Evolutionary conservation across 805 yeast species (phyloP), one percentile per base, ranked within the genome.

Genomic region (Ogataea nitratoaversa): DNA sequence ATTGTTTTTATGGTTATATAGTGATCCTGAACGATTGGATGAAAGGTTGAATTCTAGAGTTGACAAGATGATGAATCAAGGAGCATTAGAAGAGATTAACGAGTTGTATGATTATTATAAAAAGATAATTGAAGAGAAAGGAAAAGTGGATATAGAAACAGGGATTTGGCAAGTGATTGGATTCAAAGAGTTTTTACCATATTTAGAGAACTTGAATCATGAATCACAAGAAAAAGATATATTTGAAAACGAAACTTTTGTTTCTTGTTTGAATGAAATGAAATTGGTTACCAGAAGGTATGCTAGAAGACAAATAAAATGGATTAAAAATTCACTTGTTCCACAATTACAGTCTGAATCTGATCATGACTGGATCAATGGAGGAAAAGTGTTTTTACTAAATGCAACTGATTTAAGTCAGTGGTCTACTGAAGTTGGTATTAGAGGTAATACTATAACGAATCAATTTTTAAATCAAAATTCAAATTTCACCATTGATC

Each of bases 101-200:
- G 75, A 78, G 40, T 56, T 91, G 53, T 78, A 76, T 56, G 54
- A 62, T 0, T 66, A 64, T 20, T 82, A 73, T 34, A 49, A 64
- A 5, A 34, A 40, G 0, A 58, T 59, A 12, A 50, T 54, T 1
- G 56, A 60, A 5, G 59, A 59, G 9, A 48, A 53, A 1, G 57
- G 60, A 4, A 57, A 53, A 18, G 78, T 83, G 8, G 79, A 72
- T 42, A 63, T 77, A 41, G 83, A 84, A 39, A 67, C 73, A 42
- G 98, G 98, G 2, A 74, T 91, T 0, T 89, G 89, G 89, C 98
- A 93, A 63, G 96, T 86, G 2, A 86, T 91, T 53, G 98, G 98
- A 2, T 93, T 86, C 62, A 86, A 87, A 57, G 96, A 88, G 54
- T 88, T 88, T 55, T 55, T 86, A 28, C 91, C 95, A 2, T 87